phyloP scores from a whole-genome alignment of 2,329 filamentous ascomycete genomes.

The Thielaviopsis populi region DNA sequence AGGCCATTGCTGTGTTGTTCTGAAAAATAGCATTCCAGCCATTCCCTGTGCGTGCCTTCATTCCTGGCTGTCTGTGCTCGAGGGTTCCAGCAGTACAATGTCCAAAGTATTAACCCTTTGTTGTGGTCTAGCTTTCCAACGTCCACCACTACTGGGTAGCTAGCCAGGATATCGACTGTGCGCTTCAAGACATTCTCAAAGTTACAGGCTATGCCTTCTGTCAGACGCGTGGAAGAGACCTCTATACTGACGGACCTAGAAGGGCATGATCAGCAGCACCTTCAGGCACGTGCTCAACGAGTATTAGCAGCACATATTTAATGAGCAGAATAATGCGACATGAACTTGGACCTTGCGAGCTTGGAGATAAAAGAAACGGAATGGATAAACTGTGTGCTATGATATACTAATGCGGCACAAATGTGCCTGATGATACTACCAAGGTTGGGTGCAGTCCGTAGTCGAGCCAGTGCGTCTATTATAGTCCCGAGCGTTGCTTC shows the following conservation, averaged over 20 bases:
- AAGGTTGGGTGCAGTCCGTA: too few species aligned
- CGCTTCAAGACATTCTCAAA: constrained; percentile 9
- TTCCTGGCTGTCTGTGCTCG: background rate
- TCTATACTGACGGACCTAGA: constrained; percentile 6
- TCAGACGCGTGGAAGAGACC: background rate
- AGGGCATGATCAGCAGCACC: constrained; percentile 15
- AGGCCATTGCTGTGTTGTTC: constrained; percentile 16
- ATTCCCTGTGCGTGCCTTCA: constrained; percentile 13
- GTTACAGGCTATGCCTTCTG: constrained; percentile 15
- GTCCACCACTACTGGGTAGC: constrained; percentile 16
- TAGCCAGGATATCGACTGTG: constrained; percentile 9
- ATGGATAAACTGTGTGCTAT: constrained; percentile 16
- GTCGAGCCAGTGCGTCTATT: too few species aligned
- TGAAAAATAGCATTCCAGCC: constrained; percentile 12
- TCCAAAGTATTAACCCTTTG: background rate
- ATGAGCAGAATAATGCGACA: background rate
- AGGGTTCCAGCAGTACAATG: too few species aligned
- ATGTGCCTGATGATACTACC: background rate
- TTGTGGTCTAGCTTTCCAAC: constrained; percentile 12
- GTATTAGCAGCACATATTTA: constrained; percentile 11
- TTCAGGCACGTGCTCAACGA: constrained; percentile 15
- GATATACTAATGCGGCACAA: constrained; percentile 17
- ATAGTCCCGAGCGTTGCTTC: too few species aligned
- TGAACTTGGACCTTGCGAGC: background rate
- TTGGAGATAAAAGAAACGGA: background rate